Base-by-base conservation (phyloP, 192 early-diverging fungal species). In the Cetraspora pellucida region DNA sequence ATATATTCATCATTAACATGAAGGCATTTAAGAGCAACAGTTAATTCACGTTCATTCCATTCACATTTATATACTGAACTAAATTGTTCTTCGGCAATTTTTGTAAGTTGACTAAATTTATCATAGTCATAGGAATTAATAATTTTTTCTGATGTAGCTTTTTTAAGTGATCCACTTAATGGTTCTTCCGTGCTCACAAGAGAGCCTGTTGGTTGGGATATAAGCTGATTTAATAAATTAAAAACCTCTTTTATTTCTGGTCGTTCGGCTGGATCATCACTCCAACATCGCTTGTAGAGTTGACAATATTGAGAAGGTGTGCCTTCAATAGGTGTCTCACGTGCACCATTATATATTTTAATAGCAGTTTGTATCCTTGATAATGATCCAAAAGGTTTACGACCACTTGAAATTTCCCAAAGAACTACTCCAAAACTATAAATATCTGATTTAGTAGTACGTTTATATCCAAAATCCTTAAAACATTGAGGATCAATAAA, bases 391-490 rank as follows among this genome's bases (percentile, higher is more conserved):
- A 82, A 82, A 1, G 81, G 74, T 14, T 70, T 50, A 63, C 78
- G 81, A 10, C 81, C 81, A 10, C 75, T 67, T 9, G 81, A 80
- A 46, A 82, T 46, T 69, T 82, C 81, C 81, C 81, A 82, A 14
- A 82, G 43, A 2, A 82, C 52, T 1, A 82, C 78, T 30, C 81
- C 81, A 44, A 80, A 73, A 17, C 78, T 80, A 30, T 82, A 82
- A 30, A 82, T 78, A 52, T 82, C 81, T 14, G 59, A 61, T 2
- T 31, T 30, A 2, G 5, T n/a, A n/a, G 13, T 54, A 54, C 28
- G 21, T 61, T 1, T 61, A 14, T 61, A 61, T 11, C 4, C 3
- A 28, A 10, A 2, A 6, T 61, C 11, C 19, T 37, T 37, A 6
- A 69, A 47, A 10, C 17, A 69, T 23, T 23, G 3, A 1, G 67